Percentiles rank a stretch among this genome's conserved stretches.
Evolutionary conservation across 768 basidiomycete species (phyloP).

Genomic region (Tulasnella sp.): DNA sequence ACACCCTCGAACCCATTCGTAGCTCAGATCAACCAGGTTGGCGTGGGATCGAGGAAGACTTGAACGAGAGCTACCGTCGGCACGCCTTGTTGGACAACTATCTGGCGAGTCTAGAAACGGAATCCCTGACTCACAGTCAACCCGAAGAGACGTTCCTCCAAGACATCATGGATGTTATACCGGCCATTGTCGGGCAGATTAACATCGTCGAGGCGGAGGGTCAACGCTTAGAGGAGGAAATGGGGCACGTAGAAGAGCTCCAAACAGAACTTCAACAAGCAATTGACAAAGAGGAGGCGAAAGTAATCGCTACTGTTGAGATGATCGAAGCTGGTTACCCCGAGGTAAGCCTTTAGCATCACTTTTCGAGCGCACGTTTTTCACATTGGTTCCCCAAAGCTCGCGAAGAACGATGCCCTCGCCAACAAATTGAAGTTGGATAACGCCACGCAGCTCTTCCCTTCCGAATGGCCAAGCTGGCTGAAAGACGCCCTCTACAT

Average conservation of each 20-base stretch:
- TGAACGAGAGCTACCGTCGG: neutral
- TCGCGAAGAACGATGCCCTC: neutral
- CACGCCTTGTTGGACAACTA: neutral
- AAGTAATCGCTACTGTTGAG: neutral
- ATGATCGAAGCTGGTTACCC: conserved; percentile 8
- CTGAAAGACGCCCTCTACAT: neutral
- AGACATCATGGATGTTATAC: neutral
- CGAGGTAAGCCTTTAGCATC: neutral
- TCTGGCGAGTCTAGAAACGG: neutral
- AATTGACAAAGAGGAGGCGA: neutral
- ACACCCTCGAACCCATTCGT: neutral
- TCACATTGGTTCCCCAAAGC: neutral
- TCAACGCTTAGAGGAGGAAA: neutral
- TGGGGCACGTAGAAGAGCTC: neutral
- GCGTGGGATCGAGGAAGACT: conserved; percentile 9
- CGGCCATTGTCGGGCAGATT: neutral
- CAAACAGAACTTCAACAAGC: neutral
- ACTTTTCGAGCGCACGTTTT: neutral
- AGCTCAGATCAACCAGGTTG: neutral
- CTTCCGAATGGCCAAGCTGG: neutral
- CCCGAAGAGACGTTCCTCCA: neutral
- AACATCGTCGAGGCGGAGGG: neutral
- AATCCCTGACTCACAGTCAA: neutral
- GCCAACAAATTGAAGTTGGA: neutral
- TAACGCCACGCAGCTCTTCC: conserved; percentile 3